Percentiles rank a stretch among this genome's conserved stretches.
phyloP scores from a whole-genome alignment of 1,284 basidiomycete species.

The Trichosporon sp. region DNA sequence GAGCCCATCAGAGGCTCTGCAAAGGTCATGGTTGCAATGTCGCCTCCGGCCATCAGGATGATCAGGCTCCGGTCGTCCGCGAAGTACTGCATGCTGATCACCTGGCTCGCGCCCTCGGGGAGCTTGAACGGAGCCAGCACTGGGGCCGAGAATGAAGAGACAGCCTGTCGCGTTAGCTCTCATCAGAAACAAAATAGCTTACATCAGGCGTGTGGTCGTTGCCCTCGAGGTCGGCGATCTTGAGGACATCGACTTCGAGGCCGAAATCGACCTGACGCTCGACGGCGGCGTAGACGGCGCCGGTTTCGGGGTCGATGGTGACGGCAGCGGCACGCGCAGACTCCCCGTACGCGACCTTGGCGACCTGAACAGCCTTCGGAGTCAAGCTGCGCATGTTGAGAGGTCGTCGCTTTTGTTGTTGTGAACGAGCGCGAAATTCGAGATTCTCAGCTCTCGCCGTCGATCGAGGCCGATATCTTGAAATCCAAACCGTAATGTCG shows the following conservation, averaged over 20 bases:
- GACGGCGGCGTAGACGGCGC: slow-evolving; percentile 57
- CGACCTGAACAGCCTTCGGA: slow-evolving; percentile 23
- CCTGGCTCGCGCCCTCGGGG: slow-evolving; percentile 48
- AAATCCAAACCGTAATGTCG: not conserved
- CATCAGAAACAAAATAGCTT: not conserved
- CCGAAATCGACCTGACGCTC: slow-evolving; percentile 56
- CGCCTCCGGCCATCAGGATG: slow-evolving; percentile 66
- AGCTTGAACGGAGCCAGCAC: slow-evolving; percentile 34
- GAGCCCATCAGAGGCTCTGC: slow-evolving; percentile 54
- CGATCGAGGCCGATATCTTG: not conserved
- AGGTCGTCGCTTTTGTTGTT: not conserved
- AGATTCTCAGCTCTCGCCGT: not conserved
- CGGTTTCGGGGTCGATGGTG: slow-evolving; percentile 62
- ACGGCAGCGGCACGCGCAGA: slow-evolving; percentile 16
- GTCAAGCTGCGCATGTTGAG: slow-evolving; percentile 31
- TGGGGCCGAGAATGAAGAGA: slow-evolving; percentile 34
- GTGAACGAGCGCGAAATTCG: not conserved
- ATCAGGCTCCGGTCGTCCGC: slow-evolving; percentile 63
- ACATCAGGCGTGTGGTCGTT: slow-evolving; percentile 12
- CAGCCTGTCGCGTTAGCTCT: slow-evolving; percentile 18
- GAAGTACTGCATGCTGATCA: slow-evolving; percentile 62
- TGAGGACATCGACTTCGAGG: slow-evolving; percentile 60
- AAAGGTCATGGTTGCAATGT: slow-evolving; percentile 64
- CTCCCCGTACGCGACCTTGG: not conserved
- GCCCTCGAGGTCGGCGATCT: slow-evolving; percentile 16